Conservation (phyloP, 2,329 filamentous ascomycete genomes). For the Colletotrichum horii region DNA sequence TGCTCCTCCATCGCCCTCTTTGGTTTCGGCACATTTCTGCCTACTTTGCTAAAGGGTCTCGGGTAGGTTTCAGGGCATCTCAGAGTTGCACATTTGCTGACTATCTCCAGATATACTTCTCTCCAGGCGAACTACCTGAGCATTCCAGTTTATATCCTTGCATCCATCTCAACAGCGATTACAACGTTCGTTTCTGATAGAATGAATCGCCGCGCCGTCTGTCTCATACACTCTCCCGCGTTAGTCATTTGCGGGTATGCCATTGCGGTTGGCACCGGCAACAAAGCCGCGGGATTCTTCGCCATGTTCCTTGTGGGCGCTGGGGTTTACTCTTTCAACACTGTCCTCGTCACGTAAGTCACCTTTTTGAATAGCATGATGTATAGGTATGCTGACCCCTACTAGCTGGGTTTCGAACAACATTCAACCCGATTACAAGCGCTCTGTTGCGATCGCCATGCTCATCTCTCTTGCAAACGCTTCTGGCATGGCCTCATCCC, state of each 20-base stretch:
- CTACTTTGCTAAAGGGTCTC: conserved; percentile 3
- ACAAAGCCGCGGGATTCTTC: conserved; percentile 33
- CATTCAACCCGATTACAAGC: conserved; percentile 35
- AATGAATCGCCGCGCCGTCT: conserved; percentile 31
- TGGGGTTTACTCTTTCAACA: background rate
- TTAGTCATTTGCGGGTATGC: conserved; percentile 37
- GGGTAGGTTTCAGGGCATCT: background rate
- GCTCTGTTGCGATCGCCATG: conserved; percentile 34
- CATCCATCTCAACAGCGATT: conserved; percentile 14
- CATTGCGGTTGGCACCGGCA: conserved; percentile 33
- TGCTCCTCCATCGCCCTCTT: conserved; percentile 32
- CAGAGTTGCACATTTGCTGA: background rate
- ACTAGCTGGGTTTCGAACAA: conserved; percentile 36
- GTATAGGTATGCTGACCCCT: rapidly evolving
- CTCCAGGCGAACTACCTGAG: conserved; percentile 24
- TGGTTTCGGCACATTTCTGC: conserved; percentile 34
- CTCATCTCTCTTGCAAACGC: conserved; percentile 33
- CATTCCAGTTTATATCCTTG: conserved; percentile 23
- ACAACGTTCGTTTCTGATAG: conserved; percentile 31
- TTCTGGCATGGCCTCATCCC: conserved; percentile 32
- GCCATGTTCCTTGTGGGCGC: conserved; percentile 34
- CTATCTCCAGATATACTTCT: background rate
- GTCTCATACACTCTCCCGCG: conserved; percentile 30
- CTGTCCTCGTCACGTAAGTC: background rate
- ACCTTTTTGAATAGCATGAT: background rate